These are phyloP conservation scores for Penicillium sp. DNA, from an alignment of 2,329 filamentous ascomycete species.

Conservation along the genomic window DNA sequence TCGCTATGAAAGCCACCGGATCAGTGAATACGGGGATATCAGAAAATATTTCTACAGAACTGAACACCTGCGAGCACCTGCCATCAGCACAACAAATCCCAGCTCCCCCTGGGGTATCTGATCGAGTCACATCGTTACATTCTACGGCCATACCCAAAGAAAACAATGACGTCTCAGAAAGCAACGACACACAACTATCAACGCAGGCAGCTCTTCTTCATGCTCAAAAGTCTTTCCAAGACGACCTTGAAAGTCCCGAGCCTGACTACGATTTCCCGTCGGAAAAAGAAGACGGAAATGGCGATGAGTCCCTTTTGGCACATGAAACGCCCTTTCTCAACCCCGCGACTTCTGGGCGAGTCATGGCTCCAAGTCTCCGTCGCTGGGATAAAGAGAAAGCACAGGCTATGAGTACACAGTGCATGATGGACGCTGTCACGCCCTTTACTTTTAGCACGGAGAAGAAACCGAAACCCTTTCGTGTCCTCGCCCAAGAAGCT, in stretches of 20 bases:
- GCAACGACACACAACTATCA: constrained; percentile 40
- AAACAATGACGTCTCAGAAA: constrained; percentile 24
- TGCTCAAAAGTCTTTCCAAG: constrained; percentile 46
- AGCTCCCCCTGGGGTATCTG: constrained; percentile 31
- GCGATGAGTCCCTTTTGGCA: constrained; percentile 21
- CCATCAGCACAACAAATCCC: constrained; percentile 45
- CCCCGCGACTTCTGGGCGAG: constrained; percentile 20
- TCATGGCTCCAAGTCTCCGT: constrained; percentile 2
- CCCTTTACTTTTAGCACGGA: constrained; percentile 44
- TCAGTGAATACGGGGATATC: constrained; percentile 11
- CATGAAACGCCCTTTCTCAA: constrained; percentile 37
- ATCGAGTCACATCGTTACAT: constrained; percentile 42
- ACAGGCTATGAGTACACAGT: constrained; percentile 45
- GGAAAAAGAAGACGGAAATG: constrained; percentile 12
- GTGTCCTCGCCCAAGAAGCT: constrained; percentile 8
- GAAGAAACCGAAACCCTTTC: constrained; percentile 22
- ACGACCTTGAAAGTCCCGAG: constrained; percentile 39
- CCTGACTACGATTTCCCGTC: constrained; percentile 18
- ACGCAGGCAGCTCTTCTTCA: constrained; percentile 46
- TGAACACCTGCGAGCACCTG: constrained; percentile 33
- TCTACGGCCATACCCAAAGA: constrained; percentile 41
- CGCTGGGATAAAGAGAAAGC: constrained; percentile 15
- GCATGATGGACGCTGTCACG: constrained; percentile 45
- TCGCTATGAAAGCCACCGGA: constrained; percentile 16
- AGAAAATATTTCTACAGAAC: constrained; percentile 15